These are phyloP conservation scores for Boletellus emodensis DNA, from an alignment of 768 basidiomycete genomes.

Conservation along the genomic window DNA sequence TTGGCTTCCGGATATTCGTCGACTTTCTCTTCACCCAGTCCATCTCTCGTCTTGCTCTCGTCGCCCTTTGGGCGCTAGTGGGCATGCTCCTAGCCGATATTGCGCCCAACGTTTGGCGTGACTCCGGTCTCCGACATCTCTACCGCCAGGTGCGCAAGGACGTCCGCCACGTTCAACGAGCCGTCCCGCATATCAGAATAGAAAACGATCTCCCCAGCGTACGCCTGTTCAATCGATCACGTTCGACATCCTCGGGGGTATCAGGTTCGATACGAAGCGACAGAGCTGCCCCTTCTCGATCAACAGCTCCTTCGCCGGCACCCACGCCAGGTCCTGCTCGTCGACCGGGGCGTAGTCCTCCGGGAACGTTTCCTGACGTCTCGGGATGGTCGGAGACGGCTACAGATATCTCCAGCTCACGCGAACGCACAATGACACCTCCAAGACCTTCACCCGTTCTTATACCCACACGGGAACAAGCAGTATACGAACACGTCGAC, in stretches of 20 bases:
- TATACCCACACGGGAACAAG: slow-evolving; percentile 23
- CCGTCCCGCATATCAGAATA: slow-evolving; percentile 30
- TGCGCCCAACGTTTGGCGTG: slow-evolving; percentile 43
- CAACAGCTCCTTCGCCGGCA: slow-evolving; percentile 16
- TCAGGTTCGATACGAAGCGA: slow-evolving; percentile 30
- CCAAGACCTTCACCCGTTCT: slow-evolving; percentile 26
- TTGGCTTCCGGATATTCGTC: slow-evolving; percentile 64
- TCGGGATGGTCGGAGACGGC: slow-evolving; percentile 32
- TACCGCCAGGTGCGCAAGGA: slow-evolving; percentile 37
- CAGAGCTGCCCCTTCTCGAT: slow-evolving; percentile 27
- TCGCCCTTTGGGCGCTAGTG: slow-evolving; percentile 49
- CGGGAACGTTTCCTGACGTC: slow-evolving; percentile 24
- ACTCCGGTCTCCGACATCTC: slow-evolving; percentile 35
- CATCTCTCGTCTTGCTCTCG: slow-evolving; percentile 42
- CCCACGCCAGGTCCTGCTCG: slow-evolving; percentile 18
- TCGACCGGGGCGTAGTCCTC: slow-evolving; percentile 24
- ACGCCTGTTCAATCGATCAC: slow-evolving; percentile 21
- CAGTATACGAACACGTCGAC: slow-evolving; percentile 9
- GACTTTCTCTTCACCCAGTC: slow-evolving; percentile 67
- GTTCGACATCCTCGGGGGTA: slow-evolving; percentile 13
- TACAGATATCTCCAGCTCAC: slow-evolving; percentile 21
- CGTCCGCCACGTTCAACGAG: slow-evolving; percentile 28
- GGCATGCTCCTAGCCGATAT: slow-evolving; percentile 53
- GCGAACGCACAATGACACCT: slow-evolving; percentile 9
- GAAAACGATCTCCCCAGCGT: slow-evolving; percentile 31